These are phyloP conservation scores for Oryza brachyantha DNA, from an alignment of 176 grass and related monocot genomes.

Conservation along the genomic window DNA sequence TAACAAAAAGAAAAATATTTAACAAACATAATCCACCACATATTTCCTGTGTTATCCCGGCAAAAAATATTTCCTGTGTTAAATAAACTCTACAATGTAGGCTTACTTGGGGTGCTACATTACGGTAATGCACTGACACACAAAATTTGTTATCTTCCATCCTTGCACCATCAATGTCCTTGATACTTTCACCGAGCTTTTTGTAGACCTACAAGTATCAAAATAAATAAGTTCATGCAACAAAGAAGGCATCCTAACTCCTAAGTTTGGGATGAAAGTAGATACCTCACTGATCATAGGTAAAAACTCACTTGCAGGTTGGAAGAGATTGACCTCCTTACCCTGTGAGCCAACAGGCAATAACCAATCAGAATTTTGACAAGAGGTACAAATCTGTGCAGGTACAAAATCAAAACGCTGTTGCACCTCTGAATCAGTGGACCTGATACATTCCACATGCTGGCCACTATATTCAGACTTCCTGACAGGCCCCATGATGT, in stretches of 20 bases:
- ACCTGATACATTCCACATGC: conserved; percentile 58
- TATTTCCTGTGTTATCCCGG: neutral
- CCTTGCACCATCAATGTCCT: conserved; percentile 64
- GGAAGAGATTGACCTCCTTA: conserved; percentile 88
- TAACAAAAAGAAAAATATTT: conserved; percentile 6
- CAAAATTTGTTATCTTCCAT: conserved; percentile 98
- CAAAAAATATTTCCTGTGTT: neutral
- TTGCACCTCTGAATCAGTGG: conserved; percentile 64
- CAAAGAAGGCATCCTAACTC: conserved; percentile 23
- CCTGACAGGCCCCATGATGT: conserved; percentile 81
- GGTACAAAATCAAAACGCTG: conserved; percentile 8
- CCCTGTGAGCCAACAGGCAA: conserved; percentile 34
- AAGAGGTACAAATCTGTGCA: neutral
- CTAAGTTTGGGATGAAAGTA: neutral
- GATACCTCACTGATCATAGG: conserved; percentile 80
- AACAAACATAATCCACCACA: neutral
- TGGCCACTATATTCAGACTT: conserved; percentile 35
- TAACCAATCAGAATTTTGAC: conserved; percentile 2
- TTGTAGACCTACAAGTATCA: conserved; percentile 60
- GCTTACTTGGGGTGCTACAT: conserved; percentile 66
- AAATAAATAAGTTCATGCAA: conserved; percentile 13
- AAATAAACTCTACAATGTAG: conserved; percentile 9
- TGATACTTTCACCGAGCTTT: conserved; percentile 66
- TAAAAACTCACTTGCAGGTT: conserved; percentile 93
- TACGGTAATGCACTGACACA: conserved; percentile 89